Evolutionary conservation across 208 protist genomes (phyloP).

Genomic region (Acanthamoeba culbertsoni): DNA sequence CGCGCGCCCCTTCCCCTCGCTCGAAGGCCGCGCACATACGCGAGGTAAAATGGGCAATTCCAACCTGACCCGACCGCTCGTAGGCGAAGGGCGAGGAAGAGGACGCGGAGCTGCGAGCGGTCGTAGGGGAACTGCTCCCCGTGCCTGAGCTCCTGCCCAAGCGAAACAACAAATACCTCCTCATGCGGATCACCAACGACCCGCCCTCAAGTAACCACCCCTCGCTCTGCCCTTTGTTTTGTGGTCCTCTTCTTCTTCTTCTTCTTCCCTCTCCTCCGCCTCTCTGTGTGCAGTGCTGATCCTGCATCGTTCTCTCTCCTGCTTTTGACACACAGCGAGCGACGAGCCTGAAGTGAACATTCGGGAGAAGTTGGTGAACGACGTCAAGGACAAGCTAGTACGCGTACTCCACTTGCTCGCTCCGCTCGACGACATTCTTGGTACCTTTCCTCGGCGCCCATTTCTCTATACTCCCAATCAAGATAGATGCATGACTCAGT

Average conservation of each 20-base stretch:
- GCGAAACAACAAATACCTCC: conserved; percentile 38
- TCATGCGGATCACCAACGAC: conserved; percentile 5
- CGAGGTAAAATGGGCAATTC: too few relatives aligned
- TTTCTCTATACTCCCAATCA: neutral
- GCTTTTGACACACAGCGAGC: neutral
- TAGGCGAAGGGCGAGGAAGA: neutral
- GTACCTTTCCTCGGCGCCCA: neutral
- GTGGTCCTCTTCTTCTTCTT: neutral
- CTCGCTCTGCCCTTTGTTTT: neutral
- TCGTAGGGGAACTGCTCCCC: conserved; percentile 1
- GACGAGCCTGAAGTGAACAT: conserved; percentile 11
- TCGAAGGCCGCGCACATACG: too few relatives aligned
- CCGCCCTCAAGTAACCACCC: neutral
- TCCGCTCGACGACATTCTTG: conserved; percentile 26
- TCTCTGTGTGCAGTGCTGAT: neutral
- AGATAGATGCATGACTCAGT: neutral
- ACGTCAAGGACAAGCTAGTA: conserved; percentile 33
- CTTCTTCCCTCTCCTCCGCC: neutral
- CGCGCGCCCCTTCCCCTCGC: too few relatives aligned
- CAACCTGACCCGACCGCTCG: neutral
- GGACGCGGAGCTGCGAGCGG: neutral
- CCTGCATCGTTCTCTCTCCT: neutral
- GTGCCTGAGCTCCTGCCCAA: neutral
- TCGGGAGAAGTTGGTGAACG: neutral
- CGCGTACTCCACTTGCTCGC: conserved; percentile 23